A percentile compares a stretch with the other conserved stretches of the same genome.
Conservation (phyloP, 345 rosid genomes). For the Heritiera littoralis region DNA sequence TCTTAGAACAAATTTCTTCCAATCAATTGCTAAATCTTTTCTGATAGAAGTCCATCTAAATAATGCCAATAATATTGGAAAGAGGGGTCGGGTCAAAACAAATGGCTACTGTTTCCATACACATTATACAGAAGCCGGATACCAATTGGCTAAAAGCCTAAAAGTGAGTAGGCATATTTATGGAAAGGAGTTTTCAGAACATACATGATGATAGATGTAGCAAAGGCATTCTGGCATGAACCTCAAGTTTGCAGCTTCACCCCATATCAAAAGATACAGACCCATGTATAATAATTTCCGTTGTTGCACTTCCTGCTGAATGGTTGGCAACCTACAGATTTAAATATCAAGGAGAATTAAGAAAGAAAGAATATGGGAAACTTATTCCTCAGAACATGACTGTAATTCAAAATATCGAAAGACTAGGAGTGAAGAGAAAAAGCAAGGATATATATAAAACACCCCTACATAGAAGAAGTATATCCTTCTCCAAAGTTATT, state of each 20-base stretch:
- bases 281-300: conserved; percentile 95
- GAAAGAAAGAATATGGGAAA: conserved; percentile 13
- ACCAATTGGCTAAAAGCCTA: not conserved
- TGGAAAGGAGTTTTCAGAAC: conserved; percentile 26
- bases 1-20: not conserved
- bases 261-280: conserved; percentile 97
- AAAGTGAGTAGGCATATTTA: conserved; percentile 18
- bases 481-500: not conserved
- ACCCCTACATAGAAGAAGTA: not conserved
- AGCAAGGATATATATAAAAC: not conserved
- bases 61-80: not conserved
- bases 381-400: not conserved
- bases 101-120: not conserved
- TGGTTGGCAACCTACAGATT: conserved; percentile 89
- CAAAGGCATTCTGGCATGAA: conserved; percentile 99
- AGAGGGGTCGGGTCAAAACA: not conserved
- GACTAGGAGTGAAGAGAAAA: not conserved
- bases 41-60: not conserved
- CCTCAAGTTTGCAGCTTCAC: conserved; percentile 98
- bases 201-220: conserved; percentile 98
- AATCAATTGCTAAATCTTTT: not conserved
- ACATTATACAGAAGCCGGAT: not conserved
- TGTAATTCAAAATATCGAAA: not conserved
- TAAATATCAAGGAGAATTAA: conserved; percentile 17
- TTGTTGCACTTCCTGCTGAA: conserved; percentile 99